Percentiles rank a stretch among this genome's conserved stretches.
phyloP scores from a whole-genome alignment of 768 basidiomycete genomes.

The Suillus variegatus region DNA sequence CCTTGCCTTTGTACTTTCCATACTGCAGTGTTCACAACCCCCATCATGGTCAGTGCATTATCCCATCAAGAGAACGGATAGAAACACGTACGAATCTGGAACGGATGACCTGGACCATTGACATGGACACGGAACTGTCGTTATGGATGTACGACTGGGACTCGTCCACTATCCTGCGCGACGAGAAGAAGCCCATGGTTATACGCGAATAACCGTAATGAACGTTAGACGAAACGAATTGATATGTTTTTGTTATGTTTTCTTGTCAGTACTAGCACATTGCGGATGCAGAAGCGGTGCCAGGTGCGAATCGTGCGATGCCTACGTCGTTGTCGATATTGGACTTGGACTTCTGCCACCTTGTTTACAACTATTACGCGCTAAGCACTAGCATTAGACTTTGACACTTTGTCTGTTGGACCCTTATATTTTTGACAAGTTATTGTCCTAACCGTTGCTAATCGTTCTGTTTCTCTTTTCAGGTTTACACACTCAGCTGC shows the following conservation, averaged over 20 bases:
- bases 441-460: background rate
- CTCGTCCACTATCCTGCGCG: constrained; percentile 18
- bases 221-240: constrained; percentile 5
- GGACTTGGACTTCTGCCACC: constrained; percentile 29
- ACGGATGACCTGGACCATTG: constrained; percentile 50
- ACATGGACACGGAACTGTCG: constrained; percentile 47
- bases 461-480: background rate
- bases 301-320: constrained; percentile 24
- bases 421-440: background rate
- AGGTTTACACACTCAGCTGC: background rate
- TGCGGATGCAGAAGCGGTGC: constrained; percentile 19
- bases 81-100: constrained; percentile 55
- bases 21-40: constrained; percentile 37
- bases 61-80: constrained; percentile 10
- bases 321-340: background rate
- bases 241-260: constrained; percentile 8
- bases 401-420: constrained; percentile 10
- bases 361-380: constrained; percentile 7
- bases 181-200: constrained; percentile 35
- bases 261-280: constrained; percentile 12
- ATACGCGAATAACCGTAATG: constrained; percentile 1
- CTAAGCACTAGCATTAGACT: background rate
- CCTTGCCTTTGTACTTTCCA: constrained; percentile 60
- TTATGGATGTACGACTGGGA: constrained; percentile 19
- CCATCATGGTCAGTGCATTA: constrained; percentile 12